phyloP scores from a whole-genome alignment of 306 rosid species.

The Cicer judaicum region DNA sequence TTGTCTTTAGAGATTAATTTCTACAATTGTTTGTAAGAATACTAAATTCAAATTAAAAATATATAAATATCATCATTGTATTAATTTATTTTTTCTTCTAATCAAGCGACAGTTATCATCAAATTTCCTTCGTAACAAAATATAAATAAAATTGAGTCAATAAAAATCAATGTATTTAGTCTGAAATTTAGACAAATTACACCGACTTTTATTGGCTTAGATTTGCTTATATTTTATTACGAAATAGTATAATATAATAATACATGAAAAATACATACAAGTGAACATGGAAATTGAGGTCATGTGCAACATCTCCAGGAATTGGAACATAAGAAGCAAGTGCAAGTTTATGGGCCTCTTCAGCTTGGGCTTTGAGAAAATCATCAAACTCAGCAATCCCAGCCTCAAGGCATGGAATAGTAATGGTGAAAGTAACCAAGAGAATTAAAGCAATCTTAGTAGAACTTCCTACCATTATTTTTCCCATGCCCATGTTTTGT shows the following conservation, averaged over 20 bases:
- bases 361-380: background rate
- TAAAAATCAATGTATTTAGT: no score
- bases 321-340: background rate
- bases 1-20: no score
- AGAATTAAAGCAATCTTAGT: background rate
- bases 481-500: conserved; percentile 10
- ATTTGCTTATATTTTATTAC: no score
- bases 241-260: background rate
- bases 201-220: no score
- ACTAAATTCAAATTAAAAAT: no score
- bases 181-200: no score
- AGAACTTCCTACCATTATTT: conserved; percentile 14
- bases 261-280: conserved; percentile 30
- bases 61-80: no score
- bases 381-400: conserved; percentile 39
- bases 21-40: no score
- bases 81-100: no score
- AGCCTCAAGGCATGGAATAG: conserved; percentile 44
- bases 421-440: conserved; percentile 13
- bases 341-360: background rate
- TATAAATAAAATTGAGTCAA: no score
- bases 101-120: no score
- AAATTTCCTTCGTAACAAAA: no score
- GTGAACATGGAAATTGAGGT: conserved; percentile 27
- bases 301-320: conserved; percentile 14